Evolutionary conservation across 352 stramenopile genomes (phyloP).

Genomic region (Phytophthora chlamydospora): DNA sequence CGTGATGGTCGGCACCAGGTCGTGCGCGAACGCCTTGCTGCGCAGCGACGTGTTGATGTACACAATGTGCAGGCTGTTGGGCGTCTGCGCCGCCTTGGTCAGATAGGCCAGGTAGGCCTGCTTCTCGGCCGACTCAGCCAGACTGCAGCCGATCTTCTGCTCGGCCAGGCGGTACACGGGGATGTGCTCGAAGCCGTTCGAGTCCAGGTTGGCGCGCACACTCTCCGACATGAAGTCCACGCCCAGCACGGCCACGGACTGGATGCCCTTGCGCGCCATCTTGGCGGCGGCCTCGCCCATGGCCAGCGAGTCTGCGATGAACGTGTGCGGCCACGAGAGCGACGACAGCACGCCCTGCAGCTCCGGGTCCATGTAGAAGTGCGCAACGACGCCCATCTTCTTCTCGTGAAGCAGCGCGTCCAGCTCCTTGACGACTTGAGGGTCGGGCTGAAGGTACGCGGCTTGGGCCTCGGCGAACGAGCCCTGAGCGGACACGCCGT

Average conservation of each 20-base stretch:
- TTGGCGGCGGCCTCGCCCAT: slow-evolving; percentile 97
- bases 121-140: slow-evolving; percentile 95
- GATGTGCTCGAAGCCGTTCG: slow-evolving; percentile 91
- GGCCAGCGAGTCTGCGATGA: slow-evolving; percentile 96
- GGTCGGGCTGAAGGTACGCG: slow-evolving; percentile 86
- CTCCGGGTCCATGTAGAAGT: slow-evolving; percentile 99
- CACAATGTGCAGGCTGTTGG: slow-evolving; percentile 95
- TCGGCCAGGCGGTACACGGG: slow-evolving; percentile 95
- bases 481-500: slow-evolving; percentile 76
- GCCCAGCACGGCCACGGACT: slow-evolving; percentile 93
- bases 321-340: slow-evolving; percentile 90
- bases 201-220: slow-evolving; percentile 93
- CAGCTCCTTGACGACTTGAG: slow-evolving; percentile 87
- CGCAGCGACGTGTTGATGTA: slow-evolving; percentile 99
- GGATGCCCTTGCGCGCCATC: slow-evolving; percentile 92
- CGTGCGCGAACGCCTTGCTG: slow-evolving; percentile 95
- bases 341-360: slow-evolving; percentile 91
- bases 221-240: slow-evolving; percentile 99
- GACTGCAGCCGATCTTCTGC: slow-evolving; percentile 94
- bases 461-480: slow-evolving; percentile 91
- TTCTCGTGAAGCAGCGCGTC: slow-evolving; percentile 87
- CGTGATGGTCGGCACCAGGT: slow-evolving; percentile 96
- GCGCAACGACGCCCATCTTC: slow-evolving; percentile 96
- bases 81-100: slow-evolving; percentile 84
- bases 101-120: slow-evolving; percentile 94